Evolutionary conservation across 2,329 filamentous ascomycete genomes (phyloP).

Genomic region (Fonsecaea multimorphosa): DNA sequence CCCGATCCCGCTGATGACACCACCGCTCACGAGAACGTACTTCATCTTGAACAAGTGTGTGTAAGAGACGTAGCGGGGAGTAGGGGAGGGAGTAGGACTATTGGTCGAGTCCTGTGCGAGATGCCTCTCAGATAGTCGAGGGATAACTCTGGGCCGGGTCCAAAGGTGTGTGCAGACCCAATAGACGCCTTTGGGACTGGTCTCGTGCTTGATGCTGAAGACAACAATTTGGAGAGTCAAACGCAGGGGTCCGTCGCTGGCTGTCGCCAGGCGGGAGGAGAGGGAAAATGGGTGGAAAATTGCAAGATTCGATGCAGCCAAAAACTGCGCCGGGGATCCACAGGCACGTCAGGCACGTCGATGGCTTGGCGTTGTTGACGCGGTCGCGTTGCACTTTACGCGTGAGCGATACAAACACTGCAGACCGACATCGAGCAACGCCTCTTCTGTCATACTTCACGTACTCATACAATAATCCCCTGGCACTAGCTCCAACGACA

Average conservation of each 20-base stretch:
- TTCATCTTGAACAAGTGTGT: conserved; percentile 62
- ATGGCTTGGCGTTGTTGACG: conserved; percentile 10
- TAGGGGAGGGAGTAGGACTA: background rate
- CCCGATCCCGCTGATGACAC: conserved; percentile 59
- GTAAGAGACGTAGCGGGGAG: background rate
- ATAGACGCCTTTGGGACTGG: background rate
- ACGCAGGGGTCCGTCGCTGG: conserved; percentile 31
- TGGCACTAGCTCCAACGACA: background rate
- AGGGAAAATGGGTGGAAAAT: conserved; percentile 20
- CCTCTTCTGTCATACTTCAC: too few relatives aligned
- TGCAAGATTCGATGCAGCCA: conserved; percentile 6
- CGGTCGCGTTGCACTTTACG: conserved; percentile 6
- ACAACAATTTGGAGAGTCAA: conserved; percentile 6
- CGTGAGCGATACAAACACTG: background rate
- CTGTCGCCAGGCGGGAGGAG: conserved; percentile 40
- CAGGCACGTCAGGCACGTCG: conserved; percentile 11
- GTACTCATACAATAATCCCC: too few relatives aligned
- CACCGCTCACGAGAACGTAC: conserved; percentile 81
- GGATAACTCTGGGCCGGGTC: background rate
- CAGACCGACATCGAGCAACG: background rate
- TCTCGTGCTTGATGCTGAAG: background rate
- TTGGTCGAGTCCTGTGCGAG: background rate
- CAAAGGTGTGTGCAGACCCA: background rate
- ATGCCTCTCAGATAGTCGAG: background rate
- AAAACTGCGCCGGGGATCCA: conserved; percentile 4